Conservation (phyloP, 2,329 filamentous ascomycete species). For the Colletotrichum sp. region DNA sequence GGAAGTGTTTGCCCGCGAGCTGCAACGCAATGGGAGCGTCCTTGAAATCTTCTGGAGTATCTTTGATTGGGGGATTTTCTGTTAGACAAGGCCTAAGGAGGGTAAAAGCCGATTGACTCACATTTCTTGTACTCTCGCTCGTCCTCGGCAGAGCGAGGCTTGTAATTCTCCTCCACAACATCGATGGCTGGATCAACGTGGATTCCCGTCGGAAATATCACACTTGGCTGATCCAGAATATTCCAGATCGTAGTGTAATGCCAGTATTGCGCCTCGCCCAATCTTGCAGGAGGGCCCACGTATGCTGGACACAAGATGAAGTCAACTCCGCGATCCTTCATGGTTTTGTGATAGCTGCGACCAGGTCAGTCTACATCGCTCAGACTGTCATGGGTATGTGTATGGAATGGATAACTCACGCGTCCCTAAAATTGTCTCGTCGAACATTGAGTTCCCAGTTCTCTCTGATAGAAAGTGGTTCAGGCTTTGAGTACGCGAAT, state of each 20-base stretch:
- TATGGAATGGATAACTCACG: slow-evolving; percentile 36
- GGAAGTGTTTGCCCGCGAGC: slow-evolving; percentile 3
- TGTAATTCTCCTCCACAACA: neutral
- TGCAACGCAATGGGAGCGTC: neutral
- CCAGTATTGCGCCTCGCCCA: slow-evolving; percentile 28
- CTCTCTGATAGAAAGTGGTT: slow-evolving; percentile 18
- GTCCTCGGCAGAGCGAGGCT: neutral
- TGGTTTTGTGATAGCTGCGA: slow-evolving; percentile 15
- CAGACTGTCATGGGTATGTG: neutral
- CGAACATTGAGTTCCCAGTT: slow-evolving; percentile 27
- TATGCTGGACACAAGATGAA: slow-evolving; percentile 31
- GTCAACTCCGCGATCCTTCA: slow-evolving; percentile 28
- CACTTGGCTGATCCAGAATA: slow-evolving; percentile 32
- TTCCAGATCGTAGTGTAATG: slow-evolving; percentile 37
- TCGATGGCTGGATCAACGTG: neutral
- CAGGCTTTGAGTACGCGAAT: slow-evolving; percentile 19
- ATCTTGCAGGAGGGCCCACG: slow-evolving; percentile 24
- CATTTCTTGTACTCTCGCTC: slow-evolving; percentile 10
- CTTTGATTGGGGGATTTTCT: neutral
- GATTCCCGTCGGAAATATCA: slow-evolving; percentile 29
- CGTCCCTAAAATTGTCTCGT: slow-evolving; percentile 20
- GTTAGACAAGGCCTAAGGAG: neutral
- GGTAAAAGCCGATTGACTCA: neutral
- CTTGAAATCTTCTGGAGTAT: neutral
- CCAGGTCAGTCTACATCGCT: neutral